A percentile compares a stretch with the other conserved stretches of the same genome.
Evolutionary conservation across 768 basidiomycete species (phyloP).

Genomic region (Amanita brunnescens): DNA sequence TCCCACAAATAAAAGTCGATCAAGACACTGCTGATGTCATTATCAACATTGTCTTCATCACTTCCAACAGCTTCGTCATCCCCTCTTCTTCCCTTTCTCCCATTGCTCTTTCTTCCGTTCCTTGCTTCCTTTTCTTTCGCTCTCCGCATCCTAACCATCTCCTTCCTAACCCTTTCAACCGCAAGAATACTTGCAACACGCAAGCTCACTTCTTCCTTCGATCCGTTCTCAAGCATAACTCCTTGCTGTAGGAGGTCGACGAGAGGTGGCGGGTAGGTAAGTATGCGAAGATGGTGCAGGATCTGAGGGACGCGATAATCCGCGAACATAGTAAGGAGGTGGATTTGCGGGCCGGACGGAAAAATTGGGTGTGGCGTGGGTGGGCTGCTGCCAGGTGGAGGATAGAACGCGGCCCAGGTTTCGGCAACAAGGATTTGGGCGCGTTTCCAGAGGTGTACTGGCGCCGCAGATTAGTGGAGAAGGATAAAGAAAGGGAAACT

Average conservation of each 20-base stretch:
- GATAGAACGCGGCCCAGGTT: slow-evolving; percentile 88
- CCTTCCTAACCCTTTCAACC: slow-evolving; percentile 63
- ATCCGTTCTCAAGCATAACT: slow-evolving; percentile 42
- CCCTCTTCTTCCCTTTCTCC: neutral
- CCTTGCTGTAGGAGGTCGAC: slow-evolving; percentile 38
- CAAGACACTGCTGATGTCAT: slow-evolving; percentile 60
- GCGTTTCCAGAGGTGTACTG: slow-evolving; percentile 84
- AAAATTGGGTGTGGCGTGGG: slow-evolving; percentile 61
- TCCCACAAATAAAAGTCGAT: slow-evolving; percentile 94
- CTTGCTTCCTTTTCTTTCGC: slow-evolving; percentile 16
- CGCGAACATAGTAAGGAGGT: slow-evolving; percentile 85
- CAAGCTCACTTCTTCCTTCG: slow-evolving; percentile 65
- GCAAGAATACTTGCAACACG: slow-evolving; percentile 75
- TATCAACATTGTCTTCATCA: slow-evolving; percentile 1
- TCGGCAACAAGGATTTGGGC: slow-evolving; percentile 90
- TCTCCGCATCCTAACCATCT: slow-evolving; percentile 36
- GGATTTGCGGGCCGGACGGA: slow-evolving; percentile 57
- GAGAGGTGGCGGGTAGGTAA: slow-evolving; percentile 61
- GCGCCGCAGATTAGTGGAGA: neutral
- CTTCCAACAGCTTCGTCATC: neutral
- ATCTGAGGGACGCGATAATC: slow-evolving; percentile 92
- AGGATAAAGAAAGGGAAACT: neutral
- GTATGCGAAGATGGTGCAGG: slow-evolving; percentile 71
- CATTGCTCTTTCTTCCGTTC: neutral
- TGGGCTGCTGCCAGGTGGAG: slow-evolving; percentile 23